Evolutionary conservation across 768 basidiomycete species (phyloP).

Genomic region (Porphyrellus cyaneotinctus): DNA sequence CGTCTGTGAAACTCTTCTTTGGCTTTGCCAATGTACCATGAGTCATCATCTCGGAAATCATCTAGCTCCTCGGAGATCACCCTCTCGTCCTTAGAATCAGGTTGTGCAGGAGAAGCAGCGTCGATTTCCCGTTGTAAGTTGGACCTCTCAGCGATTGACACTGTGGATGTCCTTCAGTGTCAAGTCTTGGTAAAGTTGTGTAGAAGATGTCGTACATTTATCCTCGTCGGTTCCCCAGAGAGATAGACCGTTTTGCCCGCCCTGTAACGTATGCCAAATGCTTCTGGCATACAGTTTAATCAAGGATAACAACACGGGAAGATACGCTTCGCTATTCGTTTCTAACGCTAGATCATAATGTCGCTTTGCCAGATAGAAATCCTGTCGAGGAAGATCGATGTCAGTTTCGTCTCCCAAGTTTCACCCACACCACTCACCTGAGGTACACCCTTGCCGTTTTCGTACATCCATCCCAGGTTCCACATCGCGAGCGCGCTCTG

Average conservation of each 20-base stretch:
- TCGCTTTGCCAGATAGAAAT: conserved; percentile 94
- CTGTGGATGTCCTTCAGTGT: conserved; percentile 14
- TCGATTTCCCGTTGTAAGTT: conserved; percentile 26
- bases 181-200: no score
- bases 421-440: conserved; percentile 46
- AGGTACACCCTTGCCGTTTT: conserved; percentile 89
- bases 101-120: conserved; percentile 3
- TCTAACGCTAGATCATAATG: conserved; percentile 90
- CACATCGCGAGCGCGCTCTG: conserved; percentile 94
- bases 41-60: conserved; percentile 45
- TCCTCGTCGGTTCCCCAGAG: conserved; percentile 63
- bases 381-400: conserved; percentile 40
- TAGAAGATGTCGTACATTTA: conserved; percentile 18
- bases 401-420: background rate
- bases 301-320: conserved; percentile 82
- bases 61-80: conserved; percentile 24
- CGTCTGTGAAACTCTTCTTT: conserved; percentile 71
- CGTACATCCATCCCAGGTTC: conserved; percentile 99
- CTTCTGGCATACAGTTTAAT: conserved; percentile 78
- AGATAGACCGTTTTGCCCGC: conserved; percentile 63
- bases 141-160: conserved; percentile 23
- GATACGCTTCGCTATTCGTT: conserved; percentile 82
- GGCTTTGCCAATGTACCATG: conserved; percentile 83
- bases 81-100: conserved; percentile 4
- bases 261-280: conserved; percentile 75